Base-by-base conservation (phyloP, 805 yeast genomes). In the Debaryomyces prosopidis region DNA sequence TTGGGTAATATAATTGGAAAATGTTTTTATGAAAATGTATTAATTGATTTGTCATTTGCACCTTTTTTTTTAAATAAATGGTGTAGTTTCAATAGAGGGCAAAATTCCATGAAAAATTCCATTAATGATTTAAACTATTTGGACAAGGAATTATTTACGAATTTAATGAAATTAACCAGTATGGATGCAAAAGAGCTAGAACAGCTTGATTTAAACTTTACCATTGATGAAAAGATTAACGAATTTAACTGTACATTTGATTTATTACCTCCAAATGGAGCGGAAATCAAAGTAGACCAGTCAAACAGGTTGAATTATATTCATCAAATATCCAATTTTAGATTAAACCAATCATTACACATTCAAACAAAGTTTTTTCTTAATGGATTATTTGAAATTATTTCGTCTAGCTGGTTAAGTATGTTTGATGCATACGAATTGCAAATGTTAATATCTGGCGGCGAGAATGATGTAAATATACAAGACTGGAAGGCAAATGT, bases 1-100 rank as follows among this genome's bases (percentile, higher is more conserved):
- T 63, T 91, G 52, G 99, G 99, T 0, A 83, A 77, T 68, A 71
- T 90, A 5, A 73, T 92, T 37, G 99, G 97, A 1, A 92, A 90
- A 60, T 91, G 97, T 57, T 69, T 92, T 3, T 89, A 88, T 60
- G 96, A 89, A 44, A 82, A 82, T 42, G 84, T 90, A 3, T 70
- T 92, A 50, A 80, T 92, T 6, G 96, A 91, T 62, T 79, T 88
- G 18, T 78, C 82, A 14, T 91, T 92, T 75, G 90, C 97, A 0
- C 87, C 92, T 2, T 89, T 89, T 51, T 92, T 92, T 57, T 63
- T 94, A 36, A 63, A 81, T 77, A 62, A 87, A 58, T 81, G 92
- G 84, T 69, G 77, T 40, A 70, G 67, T 37, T 63, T 74, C 8
- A 73, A 70, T 28, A 30, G 41, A 10, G 32, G 26, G 12, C 18